Evolutionary conservation across 129 eudicot species (phyloP), one percentile per base, ranked within the genome.

Genomic region (Pseudognaphalium luteoalbum): DNA sequence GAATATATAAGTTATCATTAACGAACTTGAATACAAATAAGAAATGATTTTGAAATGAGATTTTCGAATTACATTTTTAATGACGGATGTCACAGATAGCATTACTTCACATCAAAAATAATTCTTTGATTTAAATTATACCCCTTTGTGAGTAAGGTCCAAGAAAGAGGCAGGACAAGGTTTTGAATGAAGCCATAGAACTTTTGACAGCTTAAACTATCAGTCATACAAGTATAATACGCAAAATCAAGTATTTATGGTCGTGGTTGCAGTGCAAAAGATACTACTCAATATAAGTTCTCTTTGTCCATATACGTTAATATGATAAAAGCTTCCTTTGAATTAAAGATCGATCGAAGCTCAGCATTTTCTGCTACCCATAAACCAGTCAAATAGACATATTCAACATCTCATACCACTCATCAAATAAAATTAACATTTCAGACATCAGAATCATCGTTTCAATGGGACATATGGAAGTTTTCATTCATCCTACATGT

Each of bases 301-400:
- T 61, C 66, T 12, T 52, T 71, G 65, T 9, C 50, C 37, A 16
- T 57, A 37, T 35, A 25, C 34, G 68, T 59, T 73, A 21, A 73
- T 73, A 35, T 73, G 77, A 73, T 16, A 72, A 57, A 35, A 73
- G 5, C 78, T 60, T 42, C 42, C 39, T 29, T 22, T 74, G 5
- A 22, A 19, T 25, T 15, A 2, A 2, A 14, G 35, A 20, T 57
- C 10, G 7, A 58, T 20, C 14, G 9, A 20, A 58, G 4, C 63
- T 25, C 30, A 58, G 4, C 63, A 58, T 61, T 25, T 61, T 61
- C 66, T 25, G 35, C 66, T 61, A 61, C 12, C 35, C 66, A 9
- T 7, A 10, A 21, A 25, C 66, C 35, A 61, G 35, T 29, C 66
- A 61, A 51, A 51, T 51, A 51, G 20, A 51, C 15, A 7, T 3